Percentiles rank a stretch among this genome's conserved stretches.
These are phyloP conservation scores for Puccinia coronata DNA, from an alignment of 1,284 basidiomycete species.

Conservation along the genomic window DNA sequence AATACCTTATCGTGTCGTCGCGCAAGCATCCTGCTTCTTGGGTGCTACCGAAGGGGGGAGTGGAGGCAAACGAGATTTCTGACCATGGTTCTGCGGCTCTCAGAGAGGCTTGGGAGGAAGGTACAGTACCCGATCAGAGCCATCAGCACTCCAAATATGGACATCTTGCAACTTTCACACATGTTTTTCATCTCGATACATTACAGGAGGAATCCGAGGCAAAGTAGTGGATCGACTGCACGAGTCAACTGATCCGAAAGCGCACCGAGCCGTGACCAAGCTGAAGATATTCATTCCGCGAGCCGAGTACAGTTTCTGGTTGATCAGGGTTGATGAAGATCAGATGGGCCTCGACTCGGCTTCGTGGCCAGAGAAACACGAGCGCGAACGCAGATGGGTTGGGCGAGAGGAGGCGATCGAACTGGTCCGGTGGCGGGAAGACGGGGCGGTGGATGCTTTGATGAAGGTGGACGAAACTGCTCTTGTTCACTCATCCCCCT, in stretches of 20 bases:
- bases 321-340: constrained; percentile 11
- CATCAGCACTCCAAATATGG: too few species aligned
- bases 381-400: constrained; percentile 29
- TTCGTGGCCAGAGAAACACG: constrained; percentile 28
- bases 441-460: constrained; percentile 40
- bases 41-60: constrained; percentile 35
- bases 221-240: constrained; percentile 5
- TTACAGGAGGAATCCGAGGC: constrained; percentile 29
- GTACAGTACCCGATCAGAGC: too few species aligned
- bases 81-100: constrained; percentile 14
- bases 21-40: constrained; percentile 24
- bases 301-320: constrained; percentile 31
- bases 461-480: constrained; percentile 10
- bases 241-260: constrained; percentile 4
- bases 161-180: not conserved
- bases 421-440: constrained; percentile 26
- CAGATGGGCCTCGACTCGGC: not conserved
- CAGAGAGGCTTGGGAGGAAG: constrained; percentile 45
- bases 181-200: too few species aligned
- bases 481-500: not conserved
- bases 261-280: not conserved
- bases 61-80: constrained; percentile 10
- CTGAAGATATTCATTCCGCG: not conserved
- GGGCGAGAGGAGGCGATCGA: constrained; percentile 15
- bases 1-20: constrained; percentile 31